Conservation (phyloP, 306 rosid genomes). For the Cicer yamashitae region DNA sequence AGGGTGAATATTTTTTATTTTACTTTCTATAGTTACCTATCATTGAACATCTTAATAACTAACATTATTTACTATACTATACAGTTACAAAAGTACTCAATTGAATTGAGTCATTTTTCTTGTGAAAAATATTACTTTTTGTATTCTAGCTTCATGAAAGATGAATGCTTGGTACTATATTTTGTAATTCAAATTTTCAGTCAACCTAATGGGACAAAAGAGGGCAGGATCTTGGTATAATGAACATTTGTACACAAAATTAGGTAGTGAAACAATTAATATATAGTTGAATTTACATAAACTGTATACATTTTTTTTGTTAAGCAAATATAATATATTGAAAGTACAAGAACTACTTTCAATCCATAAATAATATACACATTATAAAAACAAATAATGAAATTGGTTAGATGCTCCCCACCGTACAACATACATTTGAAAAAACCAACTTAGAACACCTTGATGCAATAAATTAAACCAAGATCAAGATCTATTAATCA, state of each 20-base stretch:
- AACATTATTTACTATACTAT: slow-evolving; percentile 31
- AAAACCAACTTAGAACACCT: background rate
- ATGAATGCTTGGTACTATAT: slow-evolving; percentile 36
- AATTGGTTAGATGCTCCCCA: background rate
- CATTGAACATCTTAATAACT: slow-evolving; percentile 29
- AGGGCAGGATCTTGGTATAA: slow-evolving; percentile 15
- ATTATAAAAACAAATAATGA: background rate
- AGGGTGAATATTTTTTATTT: background rate
- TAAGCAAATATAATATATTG: background rate
- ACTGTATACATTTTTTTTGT: background rate
- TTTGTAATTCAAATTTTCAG: slow-evolving; percentile 43
- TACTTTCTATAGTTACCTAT: slow-evolving; percentile 30
- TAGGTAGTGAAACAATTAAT: background rate
- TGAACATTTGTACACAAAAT: slow-evolving; percentile 9
- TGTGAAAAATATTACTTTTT: slow-evolving; percentile 32
- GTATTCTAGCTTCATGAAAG: slow-evolving; percentile 44
- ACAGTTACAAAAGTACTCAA: slow-evolving; percentile 26
- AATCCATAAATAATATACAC: background rate
- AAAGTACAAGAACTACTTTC: background rate
- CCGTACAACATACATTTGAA: background rate
- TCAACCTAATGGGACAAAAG: slow-evolving; percentile 50
- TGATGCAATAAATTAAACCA: background rate
- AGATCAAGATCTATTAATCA: background rate
- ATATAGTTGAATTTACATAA: slow-evolving; percentile 13
- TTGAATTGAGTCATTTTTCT: slow-evolving; percentile 7